Base-by-base conservation (phyloP, 768 basidiomycete species). In the Filobasidium floriforme region DNA sequence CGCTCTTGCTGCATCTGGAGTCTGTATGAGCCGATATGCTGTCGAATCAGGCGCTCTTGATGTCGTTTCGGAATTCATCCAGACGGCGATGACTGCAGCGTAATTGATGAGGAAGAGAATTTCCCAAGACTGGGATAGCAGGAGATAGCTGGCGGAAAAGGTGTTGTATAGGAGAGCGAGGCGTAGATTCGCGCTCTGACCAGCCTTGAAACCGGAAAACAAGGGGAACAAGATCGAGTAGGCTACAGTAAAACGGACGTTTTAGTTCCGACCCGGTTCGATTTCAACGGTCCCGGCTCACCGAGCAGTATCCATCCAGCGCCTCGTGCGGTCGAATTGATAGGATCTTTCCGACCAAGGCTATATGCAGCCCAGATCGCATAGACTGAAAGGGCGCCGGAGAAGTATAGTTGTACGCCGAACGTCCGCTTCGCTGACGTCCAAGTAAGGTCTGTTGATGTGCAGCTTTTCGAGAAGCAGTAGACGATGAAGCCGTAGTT, bases 101-200 rank as follows among this genome's bases (percentile, higher is more conserved):
- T 87, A 91, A 14, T 84, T 81, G n/a, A 84, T 80, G 71, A 86
- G 90, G 77, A 92, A 92, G 15, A 90, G 80, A 0, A 87, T 88
- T 73, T 92, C 90, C 26, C 87, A 84, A 66, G 87, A 88, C 75
- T 91, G 88, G 1, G 90, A 89, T 19, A 92, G 82, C 43, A 90
- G 82, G 41, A 90, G 82, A 67, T 91, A 92, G 71, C 85, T 87
- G 2, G 86, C 86, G 0, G 85, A 84, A 68, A 90, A 88, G 7
- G 85, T 85, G 54, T 89, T 82, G 75, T 88, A 46, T 81, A 60
- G 1, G 85, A 84, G 4, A 84, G 83, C 49, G 80, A 66, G 46
- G 3, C 73, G 70, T 43, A 71, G 66, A 28, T 66, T 37, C 32
- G 29, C 60, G 3, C 68, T 68, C 28, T 73, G 71, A 1, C 44